Base-by-base conservation (phyloP, 805 yeast genomes). In the Brettanomyces bruxellensis region DNA sequence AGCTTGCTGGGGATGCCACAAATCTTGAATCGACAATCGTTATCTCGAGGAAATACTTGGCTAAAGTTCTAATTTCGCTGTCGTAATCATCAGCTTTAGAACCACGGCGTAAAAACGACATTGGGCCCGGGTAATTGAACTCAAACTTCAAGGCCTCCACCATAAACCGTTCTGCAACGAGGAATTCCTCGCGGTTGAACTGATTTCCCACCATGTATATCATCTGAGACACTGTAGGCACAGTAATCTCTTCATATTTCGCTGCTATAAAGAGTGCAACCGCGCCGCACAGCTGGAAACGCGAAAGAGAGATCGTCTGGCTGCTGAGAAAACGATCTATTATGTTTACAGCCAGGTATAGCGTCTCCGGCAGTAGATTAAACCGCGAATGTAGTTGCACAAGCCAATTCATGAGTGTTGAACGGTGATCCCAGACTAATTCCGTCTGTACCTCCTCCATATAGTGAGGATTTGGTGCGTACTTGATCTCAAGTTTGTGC, bases 271-370 rank as follows among this genome's bases (percentile, higher is more conserved):
- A 86, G 46, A 89, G 67, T 23, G 90, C 76, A 4, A 93, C 86
- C 1, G 96, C 96, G 12, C 98, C 99, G 43, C 93, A 96, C 50
- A 93, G 74, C 67, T 93, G 99, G 58, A 93, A 84, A 60, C 91
- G 79, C 48, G 86, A 78, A 50, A 89, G 71, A 9, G 95, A 80
- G 3, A 93, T 95, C 45, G 77, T 73, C 82, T 50, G 73, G 61
- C 22, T 83, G 71, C 77, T 80, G 53, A 90, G 73, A 61, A 85
- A 88, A 54, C 96, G 69, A 67, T 89, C 97, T 79, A 89, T 82
- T 47, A 87, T 68, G 64, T 87, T 88, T 44, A 86, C 83, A 3
- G 95, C 85, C 47, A 89, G 69, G 57, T 77, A 86, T 51, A 89
- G 72, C 3, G 95, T 87, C 64, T 89, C 96, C 2, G 95, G 95